Evolutionary conservation across 1,284 basidiomycete species (phyloP).

Genomic region (Leccinum griseonigrum): DNA sequence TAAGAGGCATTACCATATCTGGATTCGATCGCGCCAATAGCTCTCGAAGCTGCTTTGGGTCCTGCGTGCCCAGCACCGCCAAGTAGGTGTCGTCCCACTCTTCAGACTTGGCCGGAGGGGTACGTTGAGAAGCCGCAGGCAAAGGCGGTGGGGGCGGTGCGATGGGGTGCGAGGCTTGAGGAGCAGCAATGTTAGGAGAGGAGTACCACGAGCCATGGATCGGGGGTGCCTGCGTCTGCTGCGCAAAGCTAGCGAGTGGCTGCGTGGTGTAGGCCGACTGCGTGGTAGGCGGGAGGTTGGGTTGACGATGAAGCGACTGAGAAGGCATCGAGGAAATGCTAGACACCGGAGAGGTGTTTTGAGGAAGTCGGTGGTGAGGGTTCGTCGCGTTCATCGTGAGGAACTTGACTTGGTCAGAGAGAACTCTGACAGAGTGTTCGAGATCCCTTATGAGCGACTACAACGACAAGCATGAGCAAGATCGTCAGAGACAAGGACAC

Average conservation of each 20-base stretch:
- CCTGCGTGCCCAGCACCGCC: constrained; percentile 68
- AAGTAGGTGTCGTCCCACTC: constrained; percentile 83
- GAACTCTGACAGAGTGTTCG: constrained; percentile 66
- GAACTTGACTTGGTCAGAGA: constrained; percentile 79
- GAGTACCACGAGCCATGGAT: constrained; percentile 60
- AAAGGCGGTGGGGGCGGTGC: constrained; percentile 64
- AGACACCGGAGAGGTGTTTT: constrained; percentile 22
- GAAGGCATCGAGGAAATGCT: constrained; percentile 24
- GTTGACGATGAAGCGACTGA: constrained; percentile 38
- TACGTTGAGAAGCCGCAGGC: constrained; percentile 40
- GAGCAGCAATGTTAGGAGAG: constrained; percentile 56
- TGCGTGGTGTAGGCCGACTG: constrained; percentile 32
- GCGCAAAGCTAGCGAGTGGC: constrained; percentile 31
- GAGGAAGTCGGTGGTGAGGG: constrained; percentile 27
- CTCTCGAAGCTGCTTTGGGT: constrained; percentile 67
- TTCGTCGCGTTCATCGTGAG: constrained; percentile 54
- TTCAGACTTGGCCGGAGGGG: constrained; percentile 60
- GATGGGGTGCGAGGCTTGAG: constrained; percentile 72
- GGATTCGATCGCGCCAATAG: constrained; percentile 70
- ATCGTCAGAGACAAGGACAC: not conserved
- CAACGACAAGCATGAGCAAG: constrained; percentile 7
- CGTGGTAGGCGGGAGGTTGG: constrained; percentile 41
- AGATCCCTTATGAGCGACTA: constrained; percentile 74
- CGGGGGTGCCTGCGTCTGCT: constrained; percentile 40
- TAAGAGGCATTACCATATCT: constrained; percentile 74